phyloP scores from a whole-genome alignment of 352 stramenopile species.

The Phytophthora megakarya region DNA sequence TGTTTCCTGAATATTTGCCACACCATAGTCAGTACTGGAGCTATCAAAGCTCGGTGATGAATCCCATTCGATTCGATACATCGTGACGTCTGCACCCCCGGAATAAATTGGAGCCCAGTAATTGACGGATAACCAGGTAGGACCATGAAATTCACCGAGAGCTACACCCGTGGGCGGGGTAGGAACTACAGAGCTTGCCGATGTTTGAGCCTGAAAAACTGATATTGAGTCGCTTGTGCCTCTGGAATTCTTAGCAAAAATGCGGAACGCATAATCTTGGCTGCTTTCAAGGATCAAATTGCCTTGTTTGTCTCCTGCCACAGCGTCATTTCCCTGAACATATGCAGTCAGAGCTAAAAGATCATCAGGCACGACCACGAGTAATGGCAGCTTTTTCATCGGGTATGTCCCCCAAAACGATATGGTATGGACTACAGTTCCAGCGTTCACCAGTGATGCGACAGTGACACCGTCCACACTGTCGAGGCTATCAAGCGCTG shows the following conservation, averaged over 20 bases:
- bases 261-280: slow-evolving; percentile 51
- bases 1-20: slow-evolving; percentile 84
- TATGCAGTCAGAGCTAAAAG: slow-evolving; percentile 29
- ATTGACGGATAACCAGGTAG: slow-evolving; percentile 77
- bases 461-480: slow-evolving; percentile 63
- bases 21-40: slow-evolving; percentile 80
- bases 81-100: slow-evolving; percentile 88
- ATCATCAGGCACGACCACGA: slow-evolving; percentile 36
- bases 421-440: slow-evolving; percentile 85
- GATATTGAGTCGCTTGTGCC: slow-evolving; percentile 53
- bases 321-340: slow-evolving; percentile 54
- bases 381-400: slow-evolving; percentile 49
- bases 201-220: slow-evolving; percentile 45
- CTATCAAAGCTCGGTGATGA: slow-evolving; percentile 83
- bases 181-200: slow-evolving; percentile 67
- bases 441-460: slow-evolving; percentile 34
- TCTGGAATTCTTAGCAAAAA: slow-evolving; percentile 64
- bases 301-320: slow-evolving; percentile 51
- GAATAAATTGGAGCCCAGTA: slow-evolving; percentile 87
- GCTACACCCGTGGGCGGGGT: slow-evolving; percentile 73
- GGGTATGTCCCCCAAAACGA: slow-evolving; percentile 87
- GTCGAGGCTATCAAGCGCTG: slow-evolving; percentile 45
- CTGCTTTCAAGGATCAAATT: slow-evolving; percentile 60
- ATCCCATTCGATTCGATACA: slow-evolving; percentile 94
- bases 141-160: slow-evolving; percentile 78